Evolutionary conservation across 192 early-diverging fungal species (phyloP).

Genomic region (Coemansia sp.): DNA sequence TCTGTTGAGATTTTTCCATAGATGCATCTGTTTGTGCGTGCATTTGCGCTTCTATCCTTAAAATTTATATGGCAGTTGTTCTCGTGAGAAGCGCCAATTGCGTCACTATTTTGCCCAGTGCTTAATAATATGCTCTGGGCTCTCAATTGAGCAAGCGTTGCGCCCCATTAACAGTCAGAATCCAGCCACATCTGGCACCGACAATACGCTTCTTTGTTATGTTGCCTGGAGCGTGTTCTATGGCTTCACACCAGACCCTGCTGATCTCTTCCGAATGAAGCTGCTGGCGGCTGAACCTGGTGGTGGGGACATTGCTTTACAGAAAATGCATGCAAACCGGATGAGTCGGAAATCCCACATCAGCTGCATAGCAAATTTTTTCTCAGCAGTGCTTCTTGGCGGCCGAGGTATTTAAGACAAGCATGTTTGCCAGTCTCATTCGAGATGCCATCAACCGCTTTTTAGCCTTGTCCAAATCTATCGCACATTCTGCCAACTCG

Average conservation of each 20-base stretch:
- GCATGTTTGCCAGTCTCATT: neutral
- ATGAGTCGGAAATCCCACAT: neutral
- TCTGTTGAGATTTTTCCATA: conserved; percentile 3
- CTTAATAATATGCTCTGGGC: neutral
- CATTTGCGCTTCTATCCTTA: neutral
- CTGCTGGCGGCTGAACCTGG: neutral
- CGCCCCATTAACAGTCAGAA: neutral
- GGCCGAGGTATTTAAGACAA: neutral
- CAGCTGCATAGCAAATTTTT: neutral
- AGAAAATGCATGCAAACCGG: neutral
- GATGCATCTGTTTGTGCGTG: neutral
- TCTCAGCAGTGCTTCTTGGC: neutral
- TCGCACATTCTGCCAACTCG: neutral
- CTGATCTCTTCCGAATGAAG: neutral
- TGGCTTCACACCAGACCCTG: neutral
- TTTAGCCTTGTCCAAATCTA: neutral
- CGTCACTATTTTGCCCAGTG: neutral
- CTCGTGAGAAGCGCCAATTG: neutral
- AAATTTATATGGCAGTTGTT: neutral
- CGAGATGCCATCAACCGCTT: neutral
- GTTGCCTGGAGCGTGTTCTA: neutral
- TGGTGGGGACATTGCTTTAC: neutral
- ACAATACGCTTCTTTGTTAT: neutral
- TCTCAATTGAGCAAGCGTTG: neutral
- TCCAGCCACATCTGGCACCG: neutral